Evolutionary conservation across 106 monocot species (phyloP).

Genomic region (Dactylorhiza incarnata): DNA sequence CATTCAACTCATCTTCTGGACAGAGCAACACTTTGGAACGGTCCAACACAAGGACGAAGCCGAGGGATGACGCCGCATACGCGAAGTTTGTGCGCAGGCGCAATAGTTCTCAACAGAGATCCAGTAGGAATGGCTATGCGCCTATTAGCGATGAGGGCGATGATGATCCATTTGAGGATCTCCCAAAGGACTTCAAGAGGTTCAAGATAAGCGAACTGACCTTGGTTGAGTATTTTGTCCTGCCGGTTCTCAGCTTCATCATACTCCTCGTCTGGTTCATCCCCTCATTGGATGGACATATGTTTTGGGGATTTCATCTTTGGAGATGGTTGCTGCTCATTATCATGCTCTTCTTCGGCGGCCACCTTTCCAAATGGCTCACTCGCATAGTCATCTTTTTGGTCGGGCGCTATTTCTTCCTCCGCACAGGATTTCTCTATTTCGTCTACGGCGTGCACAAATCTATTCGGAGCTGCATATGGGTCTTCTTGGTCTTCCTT

Average conservation of each 20-base stretch:
- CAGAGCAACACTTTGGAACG: no score
- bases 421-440: slow-evolving; percentile 75
- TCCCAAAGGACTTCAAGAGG: slow-evolving; percentile 43
- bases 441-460: slow-evolving; percentile 75
- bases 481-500: slow-evolving; percentile 66
- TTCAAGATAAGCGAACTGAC: slow-evolving; percentile 15
- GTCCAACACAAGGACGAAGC: no score
- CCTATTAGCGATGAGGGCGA: slow-evolving; percentile 30
- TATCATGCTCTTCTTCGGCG: slow-evolving; percentile 62
- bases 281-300: neutral
- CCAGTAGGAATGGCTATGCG: no score
- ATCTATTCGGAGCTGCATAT: slow-evolving; percentile 74
- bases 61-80: no score
- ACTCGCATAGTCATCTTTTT: slow-evolving; percentile 57
- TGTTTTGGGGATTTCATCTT: slow-evolving; percentile 28
- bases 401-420: slow-evolving; percentile 65
- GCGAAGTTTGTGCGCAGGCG: no score
- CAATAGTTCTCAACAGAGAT: no score
- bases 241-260: slow-evolving; percentile 27
- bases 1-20: no score
- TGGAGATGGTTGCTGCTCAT: slow-evolving; percentile 77
- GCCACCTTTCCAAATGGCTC: slow-evolving; percentile 61
- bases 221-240: slow-evolving; percentile 32
- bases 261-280: slow-evolving; percentile 30
- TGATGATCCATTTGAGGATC: slow-evolving; percentile 53